Evolutionary conservation across 2,329 filamentous ascomycete genomes (phyloP).

Genomic region (Rachicladosporium sp.): DNA sequence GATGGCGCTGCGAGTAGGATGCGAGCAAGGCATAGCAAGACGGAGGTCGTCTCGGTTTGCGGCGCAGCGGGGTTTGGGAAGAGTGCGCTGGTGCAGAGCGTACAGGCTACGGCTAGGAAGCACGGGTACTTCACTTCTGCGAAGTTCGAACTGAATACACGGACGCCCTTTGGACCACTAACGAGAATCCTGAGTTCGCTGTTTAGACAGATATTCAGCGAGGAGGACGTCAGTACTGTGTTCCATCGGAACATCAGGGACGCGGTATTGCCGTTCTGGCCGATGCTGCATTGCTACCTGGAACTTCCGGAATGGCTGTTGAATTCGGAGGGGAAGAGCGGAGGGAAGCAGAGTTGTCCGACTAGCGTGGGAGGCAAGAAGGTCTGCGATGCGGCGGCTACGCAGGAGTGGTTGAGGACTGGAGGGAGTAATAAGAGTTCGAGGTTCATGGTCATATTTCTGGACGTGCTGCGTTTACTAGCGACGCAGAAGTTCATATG

Average conservation of each 20-base stretch:
- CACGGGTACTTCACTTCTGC: conserved; percentile 49
- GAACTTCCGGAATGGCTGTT: conserved; percentile 55
- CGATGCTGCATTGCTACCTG: conserved; percentile 43
- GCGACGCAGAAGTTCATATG: conserved; percentile 77
- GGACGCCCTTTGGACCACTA: conserved; percentile 49
- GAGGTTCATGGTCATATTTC: conserved; percentile 73
- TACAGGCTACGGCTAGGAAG: conserved; percentile 44
- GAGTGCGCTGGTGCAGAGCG: conserved; percentile 45
- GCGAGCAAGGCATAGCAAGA: conserved; percentile 32
- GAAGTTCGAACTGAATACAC: conserved; percentile 47
- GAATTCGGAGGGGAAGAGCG: conserved; percentile 2
- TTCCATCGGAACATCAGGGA: conserved; percentile 48
- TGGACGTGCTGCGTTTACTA: conserved; percentile 74
- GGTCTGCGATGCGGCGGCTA: conserved; percentile 24
- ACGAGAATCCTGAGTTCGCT: conserved; percentile 48
- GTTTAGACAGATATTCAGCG: conserved; percentile 53
- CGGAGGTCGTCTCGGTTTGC: conserved; percentile 46
- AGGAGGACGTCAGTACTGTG: conserved; percentile 48
- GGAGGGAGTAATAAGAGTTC: conserved; percentile 42
- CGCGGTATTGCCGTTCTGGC: conserved; percentile 46
- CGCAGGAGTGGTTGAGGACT: conserved; percentile 32
- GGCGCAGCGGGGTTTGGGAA: conserved; percentile 49
- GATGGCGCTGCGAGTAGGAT: not conserved
- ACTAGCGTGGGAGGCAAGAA: conserved; percentile 7
- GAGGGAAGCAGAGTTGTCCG: not conserved